These are phyloP conservation scores for Tetrapisispora nanseiensis DNA, from an alignment of 805 yeast species.

Conservation along the genomic window DNA sequence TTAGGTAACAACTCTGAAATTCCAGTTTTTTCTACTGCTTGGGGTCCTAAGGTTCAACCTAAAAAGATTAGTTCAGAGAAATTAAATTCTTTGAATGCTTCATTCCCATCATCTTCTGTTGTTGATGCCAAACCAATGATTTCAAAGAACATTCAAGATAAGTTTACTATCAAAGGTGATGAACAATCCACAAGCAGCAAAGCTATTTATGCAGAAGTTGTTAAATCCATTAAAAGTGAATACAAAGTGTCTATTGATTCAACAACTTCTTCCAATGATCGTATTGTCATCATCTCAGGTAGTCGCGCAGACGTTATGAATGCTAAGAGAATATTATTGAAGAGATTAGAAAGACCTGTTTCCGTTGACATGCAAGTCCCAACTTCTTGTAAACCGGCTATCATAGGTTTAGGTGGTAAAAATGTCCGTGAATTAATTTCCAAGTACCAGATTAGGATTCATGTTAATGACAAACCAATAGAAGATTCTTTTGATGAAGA, in stretches of 20 bases:
- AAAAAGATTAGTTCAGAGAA: constrained; percentile 11
- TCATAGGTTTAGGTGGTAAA: constrained; percentile 83
- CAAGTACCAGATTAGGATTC: constrained; percentile 64
- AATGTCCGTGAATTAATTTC: constrained; percentile 69
- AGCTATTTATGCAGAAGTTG: constrained; percentile 56
- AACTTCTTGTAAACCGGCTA: constrained; percentile 61
- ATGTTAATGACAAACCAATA: constrained; percentile 29
- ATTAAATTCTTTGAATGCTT: constrained; percentile 11
- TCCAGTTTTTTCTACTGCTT: constrained; percentile 17
- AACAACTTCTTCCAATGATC: constrained; percentile 64
- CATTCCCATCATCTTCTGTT: constrained; percentile 6
- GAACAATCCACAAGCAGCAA: constrained; percentile 55
- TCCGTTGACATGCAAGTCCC: constrained; percentile 56
- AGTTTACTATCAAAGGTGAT: constrained; percentile 60
- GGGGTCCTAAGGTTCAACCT: constrained; percentile 41
- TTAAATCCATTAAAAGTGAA: constrained; percentile 51
- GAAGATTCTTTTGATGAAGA: constrained; percentile 42
- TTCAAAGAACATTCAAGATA: constrained; percentile 61
- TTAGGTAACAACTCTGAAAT: constrained; percentile 39
- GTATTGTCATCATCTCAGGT: constrained; percentile 79
- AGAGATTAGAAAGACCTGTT: constrained; percentile 68
- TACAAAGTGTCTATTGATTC: constrained; percentile 63
- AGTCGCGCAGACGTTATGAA: constrained; percentile 48
- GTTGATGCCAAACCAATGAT: constrained; percentile 36
- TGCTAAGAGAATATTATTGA: constrained; percentile 68